Conservation (phyloP, 2,329 filamentous ascomycete species). For the Nakataea oryzae region DNA sequence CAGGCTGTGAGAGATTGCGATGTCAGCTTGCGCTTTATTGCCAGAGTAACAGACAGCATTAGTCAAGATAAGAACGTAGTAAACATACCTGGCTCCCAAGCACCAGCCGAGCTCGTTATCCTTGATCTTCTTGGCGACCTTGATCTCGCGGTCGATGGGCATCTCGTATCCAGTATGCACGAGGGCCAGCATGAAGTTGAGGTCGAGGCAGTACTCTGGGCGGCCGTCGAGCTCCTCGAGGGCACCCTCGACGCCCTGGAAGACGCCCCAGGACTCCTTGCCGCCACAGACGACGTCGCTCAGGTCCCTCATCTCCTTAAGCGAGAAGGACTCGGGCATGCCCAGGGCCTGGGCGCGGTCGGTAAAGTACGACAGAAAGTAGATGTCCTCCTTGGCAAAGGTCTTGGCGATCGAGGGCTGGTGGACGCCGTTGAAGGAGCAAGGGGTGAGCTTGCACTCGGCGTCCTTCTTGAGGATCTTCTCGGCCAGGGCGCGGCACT, state of each 20-base stretch:
- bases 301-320: constrained; percentile 81
- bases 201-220: constrained; percentile 85
- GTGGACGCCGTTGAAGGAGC: constrained; percentile 96
- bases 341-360: constrained; percentile 89
- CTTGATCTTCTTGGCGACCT: constrained; percentile 98
- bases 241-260: constrained; percentile 65
- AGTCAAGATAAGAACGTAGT: background rate
- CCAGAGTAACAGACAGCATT: constrained; percentile 1
- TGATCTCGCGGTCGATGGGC: constrained; percentile 91
- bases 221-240: constrained; percentile 69
- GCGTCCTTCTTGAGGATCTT: constrained; percentile 83
- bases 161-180: constrained; percentile 96
- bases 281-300: constrained; percentile 78
- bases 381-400: constrained; percentile 82
- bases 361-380: constrained; percentile 96
- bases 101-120: constrained; percentile 97
- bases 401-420: constrained; percentile 89
- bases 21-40: constrained; percentile 21
- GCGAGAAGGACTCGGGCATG: constrained; percentile 96
- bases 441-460: constrained; percentile 74
- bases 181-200: constrained; percentile 92
- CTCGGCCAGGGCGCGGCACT: constrained; percentile 85
- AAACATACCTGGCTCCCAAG: constrained; percentile 77
- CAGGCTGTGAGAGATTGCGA: constrained; percentile 43
- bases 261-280: constrained; percentile 67